Percentiles rank a stretch among this genome's conserved stretches.
Conservation (phyloP, 2,329 filamentous ascomycete genomes). For the Beauveria brongniartii region DNA sequence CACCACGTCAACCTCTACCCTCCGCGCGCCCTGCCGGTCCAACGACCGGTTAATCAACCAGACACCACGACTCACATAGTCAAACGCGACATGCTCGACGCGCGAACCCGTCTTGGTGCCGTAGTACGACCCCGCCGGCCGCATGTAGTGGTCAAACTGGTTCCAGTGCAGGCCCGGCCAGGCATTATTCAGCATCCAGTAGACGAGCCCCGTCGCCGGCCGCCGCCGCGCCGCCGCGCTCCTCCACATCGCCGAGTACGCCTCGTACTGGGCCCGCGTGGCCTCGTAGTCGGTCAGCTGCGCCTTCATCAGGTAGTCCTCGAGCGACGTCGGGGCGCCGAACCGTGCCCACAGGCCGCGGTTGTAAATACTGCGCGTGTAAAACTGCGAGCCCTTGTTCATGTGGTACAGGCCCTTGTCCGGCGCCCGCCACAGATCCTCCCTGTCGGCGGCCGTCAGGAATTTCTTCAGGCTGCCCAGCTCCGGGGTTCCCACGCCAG, state of each 20-base stretch:
- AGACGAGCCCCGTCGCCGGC: conserved; percentile 52
- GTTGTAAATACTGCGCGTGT: conserved; percentile 50
- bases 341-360: conserved; percentile 41
- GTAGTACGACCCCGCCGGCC: conserved; percentile 49
- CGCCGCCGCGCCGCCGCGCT: conserved; percentile 31
- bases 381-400: conserved; percentile 48
- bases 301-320: conserved; percentile 51
- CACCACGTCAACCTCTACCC: conserved; percentile 41
- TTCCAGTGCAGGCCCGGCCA: conserved; percentile 61
- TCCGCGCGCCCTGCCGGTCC: conserved; percentile 29
- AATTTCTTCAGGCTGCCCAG: conserved; percentile 45
- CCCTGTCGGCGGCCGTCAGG: conserved; percentile 39
- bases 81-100: conserved; percentile 46
- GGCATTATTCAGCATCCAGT: conserved; percentile 61
- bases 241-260: conserved; percentile 45
- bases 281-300: conserved; percentile 60
- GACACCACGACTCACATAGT: conserved; percentile 38
- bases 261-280: conserved; percentile 51
- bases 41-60: conserved; percentile 49
- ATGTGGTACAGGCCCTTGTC: conserved; percentile 51
- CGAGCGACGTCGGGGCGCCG: conserved; percentile 41
- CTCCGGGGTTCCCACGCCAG: conserved; percentile 56
- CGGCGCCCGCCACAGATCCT: conserved; percentile 48
- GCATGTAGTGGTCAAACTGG: conserved; percentile 55
- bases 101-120: conserved; percentile 45